phyloP scores from a whole-genome alignment of 2,329 filamentous ascomycete species.

The Colletotrichum sp. region DNA sequence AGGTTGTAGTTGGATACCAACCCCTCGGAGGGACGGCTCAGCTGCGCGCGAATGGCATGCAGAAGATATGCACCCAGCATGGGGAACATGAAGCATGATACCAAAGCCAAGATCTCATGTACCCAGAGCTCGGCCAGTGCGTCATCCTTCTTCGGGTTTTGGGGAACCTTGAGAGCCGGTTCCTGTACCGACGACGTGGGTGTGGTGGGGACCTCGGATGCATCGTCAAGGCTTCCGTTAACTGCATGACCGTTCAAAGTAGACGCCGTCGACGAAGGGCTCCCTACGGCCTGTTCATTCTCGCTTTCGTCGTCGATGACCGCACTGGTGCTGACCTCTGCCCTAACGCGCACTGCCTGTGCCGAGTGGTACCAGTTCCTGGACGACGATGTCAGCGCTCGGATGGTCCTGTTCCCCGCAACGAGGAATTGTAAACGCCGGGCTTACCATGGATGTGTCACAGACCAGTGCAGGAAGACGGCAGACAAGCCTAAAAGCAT shows the following conservation, averaged over 20 bases:
- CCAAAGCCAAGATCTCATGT: slow-evolving; percentile 76
- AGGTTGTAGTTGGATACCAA: slow-evolving; percentile 93
- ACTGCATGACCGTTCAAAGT: slow-evolving; percentile 1
- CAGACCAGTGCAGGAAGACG: slow-evolving; percentile 90
- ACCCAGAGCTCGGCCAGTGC: slow-evolving; percentile 69
- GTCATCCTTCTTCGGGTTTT: slow-evolving; percentile 29
- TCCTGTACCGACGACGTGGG: slow-evolving; percentile 30
- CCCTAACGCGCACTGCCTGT: slow-evolving; percentile 62
- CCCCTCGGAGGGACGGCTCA: slow-evolving; percentile 83
- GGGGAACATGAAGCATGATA: slow-evolving; percentile 81
- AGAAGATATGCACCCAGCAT: slow-evolving; percentile 81
- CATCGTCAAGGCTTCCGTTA: slow-evolving; percentile 22
- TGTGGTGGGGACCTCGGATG: slow-evolving; percentile 36
- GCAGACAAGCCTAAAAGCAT: slow-evolving; percentile 80
- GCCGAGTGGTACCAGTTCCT: slow-evolving; percentile 79
- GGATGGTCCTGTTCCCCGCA: neutral
- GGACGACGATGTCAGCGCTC: slow-evolving; percentile 8
- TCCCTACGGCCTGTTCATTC: slow-evolving; percentile 30
- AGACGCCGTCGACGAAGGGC: slow-evolving; percentile 6
- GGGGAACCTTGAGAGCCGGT: slow-evolving; percentile 22
- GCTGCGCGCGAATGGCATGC: slow-evolving; percentile 78
- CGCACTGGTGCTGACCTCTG: slow-evolving; percentile 45
- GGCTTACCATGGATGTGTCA: slow-evolving; percentile 83
- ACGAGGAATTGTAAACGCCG: neutral
- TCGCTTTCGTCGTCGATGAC: slow-evolving; percentile 52